Evolutionary conservation across 176 grass and related monocot genomes (phyloP), one percentile per base, ranked within the genome.

Genomic region (Dendrocalamus sinicus): DNA sequence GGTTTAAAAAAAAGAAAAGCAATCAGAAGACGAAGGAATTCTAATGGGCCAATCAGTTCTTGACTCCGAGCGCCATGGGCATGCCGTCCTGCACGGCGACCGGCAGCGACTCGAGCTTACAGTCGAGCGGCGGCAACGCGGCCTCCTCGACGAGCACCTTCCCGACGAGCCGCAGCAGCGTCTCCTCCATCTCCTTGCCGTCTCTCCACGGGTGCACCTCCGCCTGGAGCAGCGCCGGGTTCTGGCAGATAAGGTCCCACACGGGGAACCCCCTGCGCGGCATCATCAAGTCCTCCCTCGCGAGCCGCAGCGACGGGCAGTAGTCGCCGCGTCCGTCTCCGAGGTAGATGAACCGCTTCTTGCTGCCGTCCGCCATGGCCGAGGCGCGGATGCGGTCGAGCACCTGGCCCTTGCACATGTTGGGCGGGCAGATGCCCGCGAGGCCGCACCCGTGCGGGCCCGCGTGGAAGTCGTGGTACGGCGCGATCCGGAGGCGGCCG

Each of bases 381-480:
- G 84, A 84, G 23, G 45, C 43, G 63, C 79, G 87, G 62, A 97
- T 89, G 75, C 91, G 55, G 72, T 95, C 93, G 1, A 95, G 65
- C 78, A 92, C 79, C 54, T 40, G 79, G 44, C 87, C 92, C 92
- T 95, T 95, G 93, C 96, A 98, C 96, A 98, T 98, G 84, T 98
- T 95, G 62, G 96, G 91, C 39, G 96, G 93, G 89, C 96, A 98
- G 15, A 91, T 81, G 9, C 79, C 83, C 24, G 23, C 61, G 17
- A 92, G 62, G 12, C 37, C 70, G 73, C 96, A 98, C 9, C 93
- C 96, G 81, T 98, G 96, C 45, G 89, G 11, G 6, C 11, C 87
- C 40, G 28, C 40, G 84, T 51, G 83, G 80, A 91, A 86, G 52
- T 89, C 89, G 89, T 98, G 88, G 86, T 71, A 78, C 3, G 96